phyloP scores from a whole-genome alignment of 805 yeast genomes.

The Spathaspora passalidarum region DNA sequence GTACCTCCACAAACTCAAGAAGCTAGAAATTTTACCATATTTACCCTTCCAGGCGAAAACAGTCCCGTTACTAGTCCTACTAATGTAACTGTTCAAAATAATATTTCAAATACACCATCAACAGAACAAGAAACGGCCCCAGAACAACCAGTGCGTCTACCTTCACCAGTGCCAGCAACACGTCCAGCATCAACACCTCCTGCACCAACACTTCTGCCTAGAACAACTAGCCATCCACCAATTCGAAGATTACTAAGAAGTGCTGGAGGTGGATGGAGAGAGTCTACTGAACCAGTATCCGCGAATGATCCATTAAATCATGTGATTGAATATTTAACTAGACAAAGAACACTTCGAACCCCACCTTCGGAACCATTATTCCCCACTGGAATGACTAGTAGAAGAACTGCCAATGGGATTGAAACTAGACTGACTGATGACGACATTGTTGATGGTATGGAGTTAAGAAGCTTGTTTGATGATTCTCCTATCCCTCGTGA shows the following conservation, averaged over 20 bases:
- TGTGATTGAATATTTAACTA: slow-evolving; percentile 7
- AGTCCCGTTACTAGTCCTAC: slow-evolving; percentile 23
- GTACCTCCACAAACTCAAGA: background rate
- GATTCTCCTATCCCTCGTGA: slow-evolving; percentile 8
- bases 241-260: slow-evolving; percentile 5
- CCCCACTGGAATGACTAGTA: slow-evolving; percentile 48
- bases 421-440: slow-evolving; percentile 24
- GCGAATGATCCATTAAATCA: slow-evolving; percentile 4
- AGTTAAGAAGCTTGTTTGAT: slow-evolving; percentile 24
- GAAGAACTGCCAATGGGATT: slow-evolving; percentile 45
- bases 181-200: background rate
- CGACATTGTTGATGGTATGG: slow-evolving; percentile 13
- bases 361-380: slow-evolving; percentile 21
- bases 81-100: slow-evolving; percentile 9
- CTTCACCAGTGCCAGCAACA: background rate
- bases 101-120: slow-evolving; percentile 2
- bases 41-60: slow-evolving; percentile 20
- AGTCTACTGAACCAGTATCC: background rate
- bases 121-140: slow-evolving; percentile 1
- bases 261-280: slow-evolving; percentile 1
- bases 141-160: background rate
- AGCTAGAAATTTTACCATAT: slow-evolving; percentile 25
- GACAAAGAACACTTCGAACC: slow-evolving; percentile 6
- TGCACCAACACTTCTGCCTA: background rate
- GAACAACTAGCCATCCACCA: background rate